Evolutionary conservation across 768 basidiomycete genomes (phyloP).

Genomic region (Lepiota brunneoincarnata): DNA sequence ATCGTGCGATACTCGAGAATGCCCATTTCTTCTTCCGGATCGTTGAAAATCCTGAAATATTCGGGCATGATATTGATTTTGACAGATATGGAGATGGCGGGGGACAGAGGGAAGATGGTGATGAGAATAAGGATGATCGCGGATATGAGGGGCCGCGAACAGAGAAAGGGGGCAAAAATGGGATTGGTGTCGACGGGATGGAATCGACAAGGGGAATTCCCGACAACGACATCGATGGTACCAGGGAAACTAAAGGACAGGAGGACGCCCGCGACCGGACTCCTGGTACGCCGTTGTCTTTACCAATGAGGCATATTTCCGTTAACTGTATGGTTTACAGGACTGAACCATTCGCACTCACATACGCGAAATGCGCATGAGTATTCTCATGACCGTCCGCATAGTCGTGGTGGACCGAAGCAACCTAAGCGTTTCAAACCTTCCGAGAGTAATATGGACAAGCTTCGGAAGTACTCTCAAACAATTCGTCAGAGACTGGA

Average conservation of each 20-base stretch:
- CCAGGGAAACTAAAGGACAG: neutral
- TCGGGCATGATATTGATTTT: constrained; percentile 49
- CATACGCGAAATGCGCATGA: constrained; percentile 11
- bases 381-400: constrained; percentile 31
- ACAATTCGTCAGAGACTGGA: constrained; percentile 94
- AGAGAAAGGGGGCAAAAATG: neutral
- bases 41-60: constrained; percentile 79
- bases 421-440: constrained; percentile 39
- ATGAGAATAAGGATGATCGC: neutral
- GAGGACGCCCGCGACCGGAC: too few species aligned
- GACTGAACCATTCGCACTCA: constrained; percentile 17
- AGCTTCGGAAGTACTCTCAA: constrained; percentile 88
- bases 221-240: too few species aligned
- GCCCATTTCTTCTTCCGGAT: constrained; percentile 75
- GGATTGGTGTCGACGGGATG: neutral
- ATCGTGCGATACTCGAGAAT: constrained; percentile 78
- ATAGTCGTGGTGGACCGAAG: constrained; percentile 23
- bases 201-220: too few species aligned
- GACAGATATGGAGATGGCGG: constrained; percentile 24
- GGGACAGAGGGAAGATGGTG: constrained; percentile 11
- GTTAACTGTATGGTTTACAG: neutral
- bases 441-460: constrained; percentile 82
- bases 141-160: neutral
- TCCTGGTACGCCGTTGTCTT: too few species aligned
- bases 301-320: neutral